Conservation (phyloP, 2,329 filamentous ascomycete species). For the Scedosporium boydii region DNA sequence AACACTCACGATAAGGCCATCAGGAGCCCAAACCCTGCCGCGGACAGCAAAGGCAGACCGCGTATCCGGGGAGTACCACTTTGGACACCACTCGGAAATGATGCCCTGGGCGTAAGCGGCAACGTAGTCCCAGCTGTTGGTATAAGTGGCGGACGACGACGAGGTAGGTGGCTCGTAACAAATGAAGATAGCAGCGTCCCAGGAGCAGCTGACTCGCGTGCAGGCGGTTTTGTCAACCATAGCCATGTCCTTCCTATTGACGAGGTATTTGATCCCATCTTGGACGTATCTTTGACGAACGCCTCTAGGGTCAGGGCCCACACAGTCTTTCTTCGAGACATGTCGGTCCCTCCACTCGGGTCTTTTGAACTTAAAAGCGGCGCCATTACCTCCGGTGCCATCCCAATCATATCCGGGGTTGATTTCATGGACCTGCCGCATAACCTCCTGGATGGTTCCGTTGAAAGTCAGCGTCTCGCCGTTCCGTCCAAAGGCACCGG, state of each 20-base stretch:
- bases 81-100: not conserved
- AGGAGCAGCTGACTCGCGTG: not conserved
- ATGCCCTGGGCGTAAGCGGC: conserved; percentile 2
- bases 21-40: conserved; percentile 3
- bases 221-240: not conserved
- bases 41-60: not conserved
- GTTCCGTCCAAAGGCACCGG: not conserved
- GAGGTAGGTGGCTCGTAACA: not conserved
- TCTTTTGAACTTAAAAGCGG: not conserved
- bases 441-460: conserved; percentile 3
- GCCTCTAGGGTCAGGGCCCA: not conserved
- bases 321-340: not conserved
- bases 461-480: conserved; percentile 1
- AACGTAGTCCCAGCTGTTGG: not conserved
- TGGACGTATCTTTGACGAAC: not conserved
- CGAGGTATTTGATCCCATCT: not conserved
- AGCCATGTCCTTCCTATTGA: not conserved
- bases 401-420: not conserved
- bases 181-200: not conserved
- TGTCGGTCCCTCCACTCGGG: not conserved
- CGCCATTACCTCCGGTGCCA: not conserved
- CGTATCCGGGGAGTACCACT: not conserved
- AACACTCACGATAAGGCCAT: not conserved
- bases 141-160: not conserved
- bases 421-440: not conserved